Evolutionary conservation across 345 rosid species (phyloP).

Genomic region (Lenwebbia sp.): DNA sequence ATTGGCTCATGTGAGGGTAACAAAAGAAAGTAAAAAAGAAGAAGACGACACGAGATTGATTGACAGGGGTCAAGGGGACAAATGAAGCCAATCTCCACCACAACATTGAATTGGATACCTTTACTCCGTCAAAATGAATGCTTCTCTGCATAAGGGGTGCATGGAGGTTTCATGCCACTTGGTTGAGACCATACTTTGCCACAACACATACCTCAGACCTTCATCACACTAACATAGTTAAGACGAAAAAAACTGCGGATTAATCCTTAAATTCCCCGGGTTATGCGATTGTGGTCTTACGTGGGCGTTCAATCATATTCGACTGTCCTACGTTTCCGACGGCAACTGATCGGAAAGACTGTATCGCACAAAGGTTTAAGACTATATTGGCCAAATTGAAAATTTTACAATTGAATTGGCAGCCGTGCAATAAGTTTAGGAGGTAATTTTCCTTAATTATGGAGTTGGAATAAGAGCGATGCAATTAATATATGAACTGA

Average conservation of each 20-base stretch:
- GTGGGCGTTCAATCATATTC: neutral
- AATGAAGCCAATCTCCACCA: neutral
- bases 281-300: neutral
- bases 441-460: neutral
- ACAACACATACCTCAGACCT: neutral
- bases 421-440: neutral
- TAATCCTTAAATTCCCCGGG: neutral
- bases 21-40: neutral
- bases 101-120: neutral
- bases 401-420: neutral
- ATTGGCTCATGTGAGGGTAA: neutral
- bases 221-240: too few species aligned
- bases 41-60: neutral
- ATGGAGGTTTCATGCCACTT: neutral
- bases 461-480: neutral
- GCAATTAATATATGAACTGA: neutral
- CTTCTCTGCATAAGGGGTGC: neutral
- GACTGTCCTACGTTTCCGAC: accelerated
- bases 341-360: neutral
- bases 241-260: neutral
- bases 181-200: neutral
- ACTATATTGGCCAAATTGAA: neutral
- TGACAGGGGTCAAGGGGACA: neutral
- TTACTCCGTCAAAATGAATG: neutral
- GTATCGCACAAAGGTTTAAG: neutral